Base-by-base conservation (phyloP, 169 alveolate genomes). In the Amoebophrya sp. region DNA sequence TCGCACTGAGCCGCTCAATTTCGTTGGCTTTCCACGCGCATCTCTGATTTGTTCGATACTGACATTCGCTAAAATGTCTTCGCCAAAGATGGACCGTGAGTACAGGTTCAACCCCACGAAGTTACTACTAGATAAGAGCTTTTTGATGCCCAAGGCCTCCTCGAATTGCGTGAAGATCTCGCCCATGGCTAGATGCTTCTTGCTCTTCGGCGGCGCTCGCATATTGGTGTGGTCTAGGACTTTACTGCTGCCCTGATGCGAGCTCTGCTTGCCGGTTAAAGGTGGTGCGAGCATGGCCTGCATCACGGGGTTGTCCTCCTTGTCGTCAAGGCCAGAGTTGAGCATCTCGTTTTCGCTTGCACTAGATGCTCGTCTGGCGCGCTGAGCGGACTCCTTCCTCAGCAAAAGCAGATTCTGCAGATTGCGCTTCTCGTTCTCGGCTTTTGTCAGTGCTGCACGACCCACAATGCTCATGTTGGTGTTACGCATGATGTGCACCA, bases 51-150 rank as follows among this genome's bases (percentile, higher is more conserved):
- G 92, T 89, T 93, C 94, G 47, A 93, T 40, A 55, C 97, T 94
- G n/a, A 97, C 90, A 92, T 96, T 97, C 89, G 96, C 96, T 34
- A 97, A 93, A 34, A 98, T 97, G 93, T 97, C 98, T 92, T 97
- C 99, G 10, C 97, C 98, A 89, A 97, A 96, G 92, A 96, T 96
- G 83, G 97, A 95, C 92, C 96, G 95, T 33, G 98, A 95, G 94
- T 96, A 96, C 89, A 97, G 94, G 91, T 96, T 97, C 10, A 96
- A 95, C 10, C 97, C 98, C 93, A 97, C 93, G 96, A 96, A 96
- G 33, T 94, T 94, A 14, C 91, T 89, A 36, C 89, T 91, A n/a
- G 89, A 90, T 0, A 89, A 38, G 29, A 89, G 91, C 55, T 89
- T 89, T 10, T 40, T 65, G 83, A 65, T 65, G 83, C 83, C 83